Evolutionary conservation across 2,329 filamentous ascomycete genomes (phyloP).

Genomic region (Neofusicoccum cordaticola): DNA sequence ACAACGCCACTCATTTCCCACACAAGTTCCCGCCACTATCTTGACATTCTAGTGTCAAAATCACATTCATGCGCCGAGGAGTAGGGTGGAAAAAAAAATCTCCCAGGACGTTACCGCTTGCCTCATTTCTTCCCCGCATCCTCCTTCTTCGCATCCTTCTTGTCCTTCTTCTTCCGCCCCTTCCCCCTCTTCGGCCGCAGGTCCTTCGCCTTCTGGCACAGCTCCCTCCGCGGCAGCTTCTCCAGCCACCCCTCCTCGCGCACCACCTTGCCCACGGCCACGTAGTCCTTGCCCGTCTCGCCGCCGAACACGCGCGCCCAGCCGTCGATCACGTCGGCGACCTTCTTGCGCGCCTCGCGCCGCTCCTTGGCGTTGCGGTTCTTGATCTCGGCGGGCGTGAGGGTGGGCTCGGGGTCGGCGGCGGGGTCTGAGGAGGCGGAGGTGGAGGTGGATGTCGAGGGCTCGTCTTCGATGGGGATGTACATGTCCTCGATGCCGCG

Average conservation of each 20-base stretch:
- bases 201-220: slow-evolving; percentile 71
- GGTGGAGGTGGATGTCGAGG: background rate
- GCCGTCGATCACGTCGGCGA: slow-evolving; percentile 66
- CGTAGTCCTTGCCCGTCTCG: slow-evolving; percentile 73
- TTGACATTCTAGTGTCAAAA: background rate
- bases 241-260: slow-evolving; percentile 61
- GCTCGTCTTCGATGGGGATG: slow-evolving; percentile 61
- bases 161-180: slow-evolving; percentile 33
- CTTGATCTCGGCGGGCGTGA: slow-evolving; percentile 40
- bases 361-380: slow-evolving; percentile 61
- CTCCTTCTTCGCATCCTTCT: background rate
- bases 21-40: background rate
- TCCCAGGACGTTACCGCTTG: too few species aligned
- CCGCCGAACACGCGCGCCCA: slow-evolving; percentile 78
- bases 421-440: background rate
- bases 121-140: background rate
- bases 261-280: slow-evolving; percentile 71
- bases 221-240: slow-evolving; percentile 53
- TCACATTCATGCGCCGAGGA: too few species aligned
- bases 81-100: too few species aligned
- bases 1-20: background rate
- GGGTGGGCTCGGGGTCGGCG: slow-evolving; percentile 16
- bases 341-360: slow-evolving; percentile 61
- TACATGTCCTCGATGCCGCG: slow-evolving; percentile 86
- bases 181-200: slow-evolving; percentile 56